A percentile compares a stretch with the other conserved stretches of the same genome.
Conservation (phyloP, 2,329 filamentous ascomycete species). For the Venturia carpophila region DNA sequence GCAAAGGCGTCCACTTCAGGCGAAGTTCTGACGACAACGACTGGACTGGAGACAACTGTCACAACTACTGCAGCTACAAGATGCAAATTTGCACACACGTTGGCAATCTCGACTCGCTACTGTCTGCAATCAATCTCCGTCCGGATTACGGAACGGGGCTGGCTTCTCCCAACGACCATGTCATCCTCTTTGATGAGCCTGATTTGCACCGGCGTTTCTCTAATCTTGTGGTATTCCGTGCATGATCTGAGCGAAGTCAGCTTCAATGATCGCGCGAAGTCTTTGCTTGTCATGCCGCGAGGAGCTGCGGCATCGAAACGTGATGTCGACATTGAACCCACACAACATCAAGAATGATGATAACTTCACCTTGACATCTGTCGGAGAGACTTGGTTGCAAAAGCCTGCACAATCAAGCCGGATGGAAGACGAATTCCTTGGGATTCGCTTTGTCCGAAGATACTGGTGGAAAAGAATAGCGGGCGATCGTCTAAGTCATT, state of each 20-base stretch:
- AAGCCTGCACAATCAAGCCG: background rate
- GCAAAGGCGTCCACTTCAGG: background rate
- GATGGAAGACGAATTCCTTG: too few relatives aligned
- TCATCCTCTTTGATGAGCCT: background rate
- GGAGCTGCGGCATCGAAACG: background rate
- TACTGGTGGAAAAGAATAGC: too few relatives aligned
- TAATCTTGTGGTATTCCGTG: background rate
- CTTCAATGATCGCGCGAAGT: background rate
- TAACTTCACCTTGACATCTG: background rate
- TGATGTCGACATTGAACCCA: background rate
- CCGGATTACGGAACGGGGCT: background rate
- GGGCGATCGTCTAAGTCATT: too few relatives aligned
- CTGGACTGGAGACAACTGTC: conserved; percentile 3
- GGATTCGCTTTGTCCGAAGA: background rate
- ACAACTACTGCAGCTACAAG: background rate
- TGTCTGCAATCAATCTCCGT: background rate
- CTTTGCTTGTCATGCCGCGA: background rate
- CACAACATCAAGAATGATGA: background rate
- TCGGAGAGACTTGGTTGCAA: background rate
- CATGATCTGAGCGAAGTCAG: background rate
- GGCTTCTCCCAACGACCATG: background rate
- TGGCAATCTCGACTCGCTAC: background rate
- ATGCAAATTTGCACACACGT: background rate
- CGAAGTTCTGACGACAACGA: background rate
- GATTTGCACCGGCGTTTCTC: background rate